A percentile compares a stretch with the other conserved stretches of the same genome.
Conservation (phyloP, 2,329 filamentous ascomycete genomes). For the Calonectria ilicicola region DNA sequence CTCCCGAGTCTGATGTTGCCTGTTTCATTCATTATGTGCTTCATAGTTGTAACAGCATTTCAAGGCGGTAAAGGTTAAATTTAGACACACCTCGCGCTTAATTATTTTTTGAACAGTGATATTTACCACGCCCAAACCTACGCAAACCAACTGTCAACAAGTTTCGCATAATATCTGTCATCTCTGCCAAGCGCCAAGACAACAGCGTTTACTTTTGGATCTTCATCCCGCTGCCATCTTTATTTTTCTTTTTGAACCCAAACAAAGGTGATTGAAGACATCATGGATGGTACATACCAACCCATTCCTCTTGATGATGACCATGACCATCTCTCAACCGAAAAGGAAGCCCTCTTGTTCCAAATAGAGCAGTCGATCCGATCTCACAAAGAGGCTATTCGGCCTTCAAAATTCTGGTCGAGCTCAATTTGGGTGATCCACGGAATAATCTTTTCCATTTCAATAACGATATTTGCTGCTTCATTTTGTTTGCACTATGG, state of each 20-base stretch:
- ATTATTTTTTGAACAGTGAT: not conserved
- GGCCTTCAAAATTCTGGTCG: not conserved
- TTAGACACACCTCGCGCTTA: not conserved
- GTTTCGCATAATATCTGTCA: not conserved
- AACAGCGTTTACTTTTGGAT: not conserved
- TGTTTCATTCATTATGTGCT: not conserved
- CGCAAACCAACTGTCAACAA: not conserved
- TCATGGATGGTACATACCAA: constrained; percentile 11
- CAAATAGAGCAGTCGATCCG: not conserved
- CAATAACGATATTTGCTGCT: constrained; percentile 27
- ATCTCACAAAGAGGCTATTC: not conserved
- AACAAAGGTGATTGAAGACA: too few relatives aligned
- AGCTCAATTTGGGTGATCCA: constrained; percentile 29
- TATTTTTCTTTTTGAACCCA: not conserved
- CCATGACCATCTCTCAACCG: constrained; percentile 14
- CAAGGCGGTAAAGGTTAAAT: not conserved
- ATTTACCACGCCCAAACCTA: not conserved
- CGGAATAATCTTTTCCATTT: constrained; percentile 24
- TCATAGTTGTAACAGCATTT: not conserved
- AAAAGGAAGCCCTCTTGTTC: constrained; percentile 27
- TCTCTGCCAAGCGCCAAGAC: not conserved
- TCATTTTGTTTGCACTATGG: constrained; percentile 23
- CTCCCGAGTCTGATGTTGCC: not conserved
- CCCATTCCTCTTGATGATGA: constrained; percentile 29
- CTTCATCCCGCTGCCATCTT: too few relatives aligned